Conservation (phyloP, 2,329 filamentous ascomycete species). For the Aspergillus glaucus region DNA sequence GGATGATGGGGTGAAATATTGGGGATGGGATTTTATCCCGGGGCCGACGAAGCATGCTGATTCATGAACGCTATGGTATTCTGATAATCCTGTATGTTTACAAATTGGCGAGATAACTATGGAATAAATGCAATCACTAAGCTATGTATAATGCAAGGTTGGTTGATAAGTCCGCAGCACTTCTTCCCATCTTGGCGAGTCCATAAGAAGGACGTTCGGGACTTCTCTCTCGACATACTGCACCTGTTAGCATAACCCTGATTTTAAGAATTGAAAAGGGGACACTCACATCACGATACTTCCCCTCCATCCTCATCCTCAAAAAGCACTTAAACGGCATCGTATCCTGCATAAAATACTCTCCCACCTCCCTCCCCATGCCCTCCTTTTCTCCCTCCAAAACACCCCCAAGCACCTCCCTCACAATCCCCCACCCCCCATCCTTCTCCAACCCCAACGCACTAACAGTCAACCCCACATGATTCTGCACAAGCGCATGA, state of each 20-base stretch:
- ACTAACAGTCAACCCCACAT: constrained; percentile 8
- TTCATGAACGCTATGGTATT: neutral
- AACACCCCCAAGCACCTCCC: constrained; percentile 2
- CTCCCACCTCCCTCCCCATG: constrained; percentile 2
- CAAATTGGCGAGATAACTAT: neutral
- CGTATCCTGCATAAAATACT: constrained; percentile 11
- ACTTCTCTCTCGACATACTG: constrained; percentile 1
- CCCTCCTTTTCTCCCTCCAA: neutral
- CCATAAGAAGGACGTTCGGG: neutral
- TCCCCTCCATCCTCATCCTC: constrained; percentile 13
- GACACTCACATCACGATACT: constrained; percentile 14
- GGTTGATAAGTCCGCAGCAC: neutral
- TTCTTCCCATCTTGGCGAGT: neutral
- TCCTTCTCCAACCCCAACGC: constrained; percentile 8
- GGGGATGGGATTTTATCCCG: constrained; percentile 10
- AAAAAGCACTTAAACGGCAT: constrained; percentile 17
- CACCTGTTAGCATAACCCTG: neutral
- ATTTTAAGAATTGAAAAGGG: neutral
- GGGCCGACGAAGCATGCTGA: neutral
- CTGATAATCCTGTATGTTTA: neutral
- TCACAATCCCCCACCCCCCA: constrained; percentile 11
- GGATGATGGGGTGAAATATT: constrained; percentile 21
- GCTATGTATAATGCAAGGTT: neutral
- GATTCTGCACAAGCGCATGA: constrained; percentile 14
- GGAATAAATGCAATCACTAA: too few species aligned